Evolutionary conservation across 2,329 filamentous ascomycete species (phyloP).

Genomic region (Talaromyces sp.): DNA sequence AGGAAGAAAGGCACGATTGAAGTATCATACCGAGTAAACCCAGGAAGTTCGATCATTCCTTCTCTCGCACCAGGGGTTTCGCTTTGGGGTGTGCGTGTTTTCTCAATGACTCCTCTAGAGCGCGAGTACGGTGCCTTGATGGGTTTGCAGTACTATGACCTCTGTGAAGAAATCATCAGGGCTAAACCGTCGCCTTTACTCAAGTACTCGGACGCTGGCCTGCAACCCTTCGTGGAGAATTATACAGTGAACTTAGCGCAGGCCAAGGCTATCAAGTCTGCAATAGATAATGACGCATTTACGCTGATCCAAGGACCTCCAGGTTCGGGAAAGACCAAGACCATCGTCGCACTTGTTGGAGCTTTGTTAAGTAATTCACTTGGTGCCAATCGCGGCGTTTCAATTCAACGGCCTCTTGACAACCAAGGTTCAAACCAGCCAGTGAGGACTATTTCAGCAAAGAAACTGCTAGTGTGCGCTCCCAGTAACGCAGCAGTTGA

Average conservation of each 20-base stretch:
- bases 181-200: constrained; percentile 88
- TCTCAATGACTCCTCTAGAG: constrained; percentile 90
- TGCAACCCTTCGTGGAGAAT: constrained; percentile 65
- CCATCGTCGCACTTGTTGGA: constrained; percentile 93
- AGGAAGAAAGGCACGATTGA: constrained; percentile 79
- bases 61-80: constrained; percentile 65
- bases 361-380: constrained; percentile 66
- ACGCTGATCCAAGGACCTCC: constrained; percentile 94
- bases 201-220: constrained; percentile 69
- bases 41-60: constrained; percentile 58
- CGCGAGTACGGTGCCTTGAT: constrained; percentile 90
- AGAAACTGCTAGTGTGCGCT: constrained; percentile 94
- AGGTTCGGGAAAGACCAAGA: constrained; percentile 97
- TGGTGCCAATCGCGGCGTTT: constrained; percentile 42
- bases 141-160: constrained; percentile 89
- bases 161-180: constrained; percentile 85
- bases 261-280: constrained; percentile 85
- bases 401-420: constrained; percentile 42
- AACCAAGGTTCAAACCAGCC: constrained; percentile 29
- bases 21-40: constrained; percentile 78
- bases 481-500: constrained; percentile 98
- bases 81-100: constrained; percentile 75
- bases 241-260: constrained; percentile 87
- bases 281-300: constrained; percentile 92
- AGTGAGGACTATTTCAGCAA: constrained; percentile 45